Evolutionary conservation across 2,329 filamentous ascomycete genomes (phyloP).

Genomic region (Pleurostoma richardsiae): DNA sequence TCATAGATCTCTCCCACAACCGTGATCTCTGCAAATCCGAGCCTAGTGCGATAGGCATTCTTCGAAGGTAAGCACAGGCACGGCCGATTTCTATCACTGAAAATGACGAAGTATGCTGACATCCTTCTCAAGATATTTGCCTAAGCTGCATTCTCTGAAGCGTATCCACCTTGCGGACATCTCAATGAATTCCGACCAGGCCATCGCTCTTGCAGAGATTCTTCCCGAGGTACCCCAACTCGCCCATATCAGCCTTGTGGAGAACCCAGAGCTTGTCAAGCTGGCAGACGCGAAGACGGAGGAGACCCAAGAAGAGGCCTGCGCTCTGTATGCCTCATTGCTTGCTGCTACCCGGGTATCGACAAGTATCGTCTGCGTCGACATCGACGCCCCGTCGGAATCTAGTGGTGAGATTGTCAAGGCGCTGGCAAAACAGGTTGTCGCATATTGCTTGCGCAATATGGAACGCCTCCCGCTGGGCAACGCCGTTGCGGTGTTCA

Average conservation of each 20-base stretch:
- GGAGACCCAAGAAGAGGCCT: conserved; percentile 83
- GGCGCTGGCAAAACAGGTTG: conserved; percentile 87
- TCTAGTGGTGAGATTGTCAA: conserved; percentile 88
- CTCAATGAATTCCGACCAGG: conserved; percentile 78
- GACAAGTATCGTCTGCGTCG: conserved; percentile 77
- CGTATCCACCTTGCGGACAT: conserved; percentile 85
- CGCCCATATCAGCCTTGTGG: conserved; percentile 81
- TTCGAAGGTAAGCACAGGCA: conserved; percentile 60
- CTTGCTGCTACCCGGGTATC: conserved; percentile 85
- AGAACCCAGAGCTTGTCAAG: conserved; percentile 68
- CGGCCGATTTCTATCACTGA: too few species aligned
- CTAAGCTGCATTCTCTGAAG: conserved; percentile 71
- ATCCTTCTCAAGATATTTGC: conserved; percentile 55
- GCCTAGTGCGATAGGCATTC: conserved; percentile 66
- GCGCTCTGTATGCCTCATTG: conserved; percentile 85
- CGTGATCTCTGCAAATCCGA: conserved; percentile 68
- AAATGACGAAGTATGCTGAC: too few species aligned
- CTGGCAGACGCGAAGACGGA: conserved; percentile 74
- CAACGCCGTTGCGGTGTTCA: conserved; percentile 36
- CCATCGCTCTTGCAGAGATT: conserved; percentile 85
- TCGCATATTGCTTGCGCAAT: conserved; percentile 89
- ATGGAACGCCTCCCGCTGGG: conserved; percentile 72
- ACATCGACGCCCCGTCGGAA: conserved; percentile 79
- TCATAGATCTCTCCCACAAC: conserved; percentile 91
- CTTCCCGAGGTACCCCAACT: conserved; percentile 77